These are phyloP conservation scores for Melanomma pulvis-pyrius DNA, from an alignment of 495 filamentous ascomycete species.

Conservation along the genomic window DNA sequence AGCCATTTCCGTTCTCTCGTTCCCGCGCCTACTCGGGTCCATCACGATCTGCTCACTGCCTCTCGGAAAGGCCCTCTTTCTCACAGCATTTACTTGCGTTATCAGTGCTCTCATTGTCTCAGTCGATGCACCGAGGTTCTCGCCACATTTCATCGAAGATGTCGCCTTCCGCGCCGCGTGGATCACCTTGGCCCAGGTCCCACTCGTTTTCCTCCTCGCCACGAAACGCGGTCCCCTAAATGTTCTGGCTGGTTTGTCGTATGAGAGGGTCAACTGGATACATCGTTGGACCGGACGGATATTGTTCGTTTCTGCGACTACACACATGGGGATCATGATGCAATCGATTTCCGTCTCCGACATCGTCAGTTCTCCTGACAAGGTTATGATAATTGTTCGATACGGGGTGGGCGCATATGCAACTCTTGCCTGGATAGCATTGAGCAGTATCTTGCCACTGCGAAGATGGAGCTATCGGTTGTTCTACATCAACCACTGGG, in stretches of 20 bases:
- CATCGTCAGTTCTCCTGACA: constrained; percentile 30
- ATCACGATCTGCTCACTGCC: not conserved
- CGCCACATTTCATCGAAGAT: constrained; percentile 33
- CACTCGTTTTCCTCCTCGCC: constrained; percentile 39
- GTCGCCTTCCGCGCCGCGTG: constrained; percentile 43
- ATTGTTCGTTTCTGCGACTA: constrained; percentile 37
- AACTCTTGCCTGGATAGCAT: constrained; percentile 35
- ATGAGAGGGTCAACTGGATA: constrained; percentile 43
- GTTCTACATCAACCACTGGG: constrained; percentile 28
- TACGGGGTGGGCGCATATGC: constrained; percentile 41
- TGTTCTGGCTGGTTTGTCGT: constrained; percentile 34
- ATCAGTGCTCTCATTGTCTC: constrained; percentile 5
- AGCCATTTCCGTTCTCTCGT: not conserved
- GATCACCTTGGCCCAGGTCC: constrained; percentile 41
- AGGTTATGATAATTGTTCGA: constrained; percentile 40
- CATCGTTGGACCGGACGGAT: constrained; percentile 40
- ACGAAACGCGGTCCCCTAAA: constrained; percentile 38
- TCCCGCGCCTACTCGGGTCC: not conserved
- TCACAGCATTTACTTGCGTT: not conserved
- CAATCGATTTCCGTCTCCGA: constrained; percentile 38
- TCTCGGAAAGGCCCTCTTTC: not conserved
- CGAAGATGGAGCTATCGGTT: constrained; percentile 23
- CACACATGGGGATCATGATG: constrained; percentile 37
- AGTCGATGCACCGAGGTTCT: constrained; percentile 16
- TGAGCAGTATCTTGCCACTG: constrained; percentile 31